These are phyloP conservation scores for Lathyrus oleraceus DNA, from an alignment of 306 rosid species.

Conservation along the genomic window DNA sequence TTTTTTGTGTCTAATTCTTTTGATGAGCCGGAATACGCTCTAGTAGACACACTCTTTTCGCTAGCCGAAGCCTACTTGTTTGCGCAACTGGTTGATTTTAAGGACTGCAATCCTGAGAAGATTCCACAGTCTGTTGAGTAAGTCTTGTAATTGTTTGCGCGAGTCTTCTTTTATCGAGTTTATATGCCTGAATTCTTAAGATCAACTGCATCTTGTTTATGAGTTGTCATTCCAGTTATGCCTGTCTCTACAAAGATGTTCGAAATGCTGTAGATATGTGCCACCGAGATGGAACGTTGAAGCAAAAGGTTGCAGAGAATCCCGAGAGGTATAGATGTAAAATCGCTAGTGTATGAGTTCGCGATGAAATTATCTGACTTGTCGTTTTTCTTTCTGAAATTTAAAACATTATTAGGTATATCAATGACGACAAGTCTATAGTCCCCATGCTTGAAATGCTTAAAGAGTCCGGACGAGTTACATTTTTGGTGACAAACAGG, in stretches of 20 bases:
- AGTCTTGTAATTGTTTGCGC: conserved; percentile 40
- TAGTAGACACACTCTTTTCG: conserved; percentile 90
- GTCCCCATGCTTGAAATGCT: conserved; percentile 95
- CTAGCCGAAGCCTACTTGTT: conserved; percentile 96
- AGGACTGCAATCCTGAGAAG: conserved; percentile 64
- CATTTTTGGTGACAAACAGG: conserved; percentile 98
- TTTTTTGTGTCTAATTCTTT: conserved; percentile 84
- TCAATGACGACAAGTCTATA: conserved; percentile 69
- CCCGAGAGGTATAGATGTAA: conserved; percentile 62
- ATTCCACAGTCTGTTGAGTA: conserved; percentile 67
- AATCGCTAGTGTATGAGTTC: no score
- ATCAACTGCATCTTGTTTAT: conserved; percentile 8
- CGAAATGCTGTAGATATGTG: conserved; percentile 98
- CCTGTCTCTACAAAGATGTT: conserved; percentile 88
- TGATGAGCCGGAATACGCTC: conserved; percentile 93
- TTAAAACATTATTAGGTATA: conserved; percentile 51
- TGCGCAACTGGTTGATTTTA: conserved; percentile 88
- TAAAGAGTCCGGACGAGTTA: conserved; percentile 84
- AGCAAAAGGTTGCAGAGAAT: conserved; percentile 90
- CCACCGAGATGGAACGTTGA: conserved; percentile 95
- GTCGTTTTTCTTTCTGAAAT: no score
- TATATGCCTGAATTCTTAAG: conserved; percentile 2
- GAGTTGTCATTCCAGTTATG: conserved; percentile 56
- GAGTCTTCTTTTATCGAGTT: neutral
- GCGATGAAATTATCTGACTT: no score